These are phyloP conservation scores for Mortierella sp. DNA, from an alignment of 371 early-diverging fungal species.

Conservation along the genomic window DNA sequence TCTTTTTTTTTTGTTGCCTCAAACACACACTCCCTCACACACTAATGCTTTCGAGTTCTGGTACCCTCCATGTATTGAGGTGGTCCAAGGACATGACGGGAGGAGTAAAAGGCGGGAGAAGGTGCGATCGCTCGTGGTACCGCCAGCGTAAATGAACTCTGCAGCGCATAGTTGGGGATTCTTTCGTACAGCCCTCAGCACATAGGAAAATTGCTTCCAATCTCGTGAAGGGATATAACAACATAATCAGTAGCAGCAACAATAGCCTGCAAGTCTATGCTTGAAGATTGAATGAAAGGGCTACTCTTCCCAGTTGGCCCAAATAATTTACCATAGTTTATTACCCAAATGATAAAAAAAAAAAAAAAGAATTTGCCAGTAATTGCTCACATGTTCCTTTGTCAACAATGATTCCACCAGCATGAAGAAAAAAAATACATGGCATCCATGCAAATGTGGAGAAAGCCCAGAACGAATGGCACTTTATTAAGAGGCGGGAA, in stretches of 20 bases:
- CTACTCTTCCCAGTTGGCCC: background rate
- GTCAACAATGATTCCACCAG: background rate
- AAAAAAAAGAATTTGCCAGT: too few relatives aligned
- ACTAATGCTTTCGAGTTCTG: too few relatives aligned
- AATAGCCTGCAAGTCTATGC: background rate
- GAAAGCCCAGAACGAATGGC: slow-evolving; percentile 4
- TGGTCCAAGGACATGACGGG: background rate
- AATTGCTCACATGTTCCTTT: background rate
- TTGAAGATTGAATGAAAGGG: background rate
- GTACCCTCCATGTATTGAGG: too few relatives aligned
- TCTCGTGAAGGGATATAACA: background rate
- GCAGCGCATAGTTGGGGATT: background rate
- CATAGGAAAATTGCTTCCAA: background rate
- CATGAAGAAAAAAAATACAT: background rate
- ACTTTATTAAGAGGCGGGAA: slow-evolving; percentile 4
- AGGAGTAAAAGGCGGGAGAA: background rate
- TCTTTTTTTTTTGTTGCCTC: too few relatives aligned
- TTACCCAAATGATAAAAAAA: too few relatives aligned
- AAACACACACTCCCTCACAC: too few relatives aligned
- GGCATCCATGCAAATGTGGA: background rate
- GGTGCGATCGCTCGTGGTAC: slow-evolving; percentile 3
- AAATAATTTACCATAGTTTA: too few relatives aligned
- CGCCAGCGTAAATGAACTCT: background rate
- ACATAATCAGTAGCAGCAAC: background rate
- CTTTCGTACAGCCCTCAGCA: background rate